Evolutionary conservation across 768 basidiomycete genomes (phyloP), one percentile per base, ranked within the genome.

Genomic region (Russula foetens): DNA sequence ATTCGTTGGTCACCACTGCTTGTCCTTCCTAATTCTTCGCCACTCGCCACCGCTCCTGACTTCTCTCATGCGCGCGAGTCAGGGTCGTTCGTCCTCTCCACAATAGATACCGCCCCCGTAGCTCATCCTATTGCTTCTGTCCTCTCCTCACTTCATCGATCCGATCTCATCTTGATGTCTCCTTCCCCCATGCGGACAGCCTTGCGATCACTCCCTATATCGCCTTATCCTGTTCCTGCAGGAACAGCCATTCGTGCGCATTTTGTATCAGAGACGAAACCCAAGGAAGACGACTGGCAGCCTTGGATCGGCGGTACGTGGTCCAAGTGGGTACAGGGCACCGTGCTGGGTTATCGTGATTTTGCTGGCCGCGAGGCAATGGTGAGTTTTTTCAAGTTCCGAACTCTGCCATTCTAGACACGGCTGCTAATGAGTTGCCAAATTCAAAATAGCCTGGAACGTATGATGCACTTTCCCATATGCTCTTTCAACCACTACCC

Each of bases 401-500:
- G 50, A 33, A 5, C 9, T 9, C 4, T 21, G 23, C 44, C 56
- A 44, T 55, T 29, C 5, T 28, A 12, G 17, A 19, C 58, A 19
- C 45, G 2, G 19, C 28, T 8, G 28, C 28, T 45, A 50, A 39
- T 12, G 45, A 31, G 48, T 2, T 50, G 28, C 35, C 9, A 35
- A 11, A 11, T 12, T 62, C 19, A 29, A 35, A n/a, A 26, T 66
- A 84, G 82, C 81, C 84, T 3, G 87, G 86, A 17, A 85, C 85
- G n/a, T 83, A 86, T 68, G 84, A 86, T 64, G 72, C 80, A 5
- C 76, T 88, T 11, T 77, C 80, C 1, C 80, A 84, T 64, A 69
- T 88, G 63, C 67, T 81, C 47, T 79, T 85, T 68, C 71, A 73
- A 38, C 78, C 79, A 2, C 67, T 80, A 8, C 86, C 86, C 14